Evolutionary conservation across 2,329 filamentous ascomycete species (phyloP).

Genomic region (Malbranchea zuffiana): DNA sequence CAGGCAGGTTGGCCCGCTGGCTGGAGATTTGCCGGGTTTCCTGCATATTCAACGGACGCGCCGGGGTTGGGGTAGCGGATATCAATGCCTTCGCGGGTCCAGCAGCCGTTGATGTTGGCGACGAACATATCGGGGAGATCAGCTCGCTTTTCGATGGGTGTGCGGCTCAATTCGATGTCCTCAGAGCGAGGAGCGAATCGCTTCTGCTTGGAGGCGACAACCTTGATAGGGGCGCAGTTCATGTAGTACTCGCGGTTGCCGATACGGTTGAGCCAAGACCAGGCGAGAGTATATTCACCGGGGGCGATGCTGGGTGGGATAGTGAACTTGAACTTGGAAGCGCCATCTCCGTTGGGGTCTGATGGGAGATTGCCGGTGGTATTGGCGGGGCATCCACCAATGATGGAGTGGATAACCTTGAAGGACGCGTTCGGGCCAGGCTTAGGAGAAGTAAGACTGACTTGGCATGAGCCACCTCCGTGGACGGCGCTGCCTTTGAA

Average conservation of each 20-base stretch:
- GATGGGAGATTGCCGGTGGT: slow-evolving; percentile 47
- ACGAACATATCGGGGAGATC: slow-evolving; percentile 63
- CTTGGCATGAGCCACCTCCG: slow-evolving; percentile 84
- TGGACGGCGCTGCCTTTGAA: slow-evolving; percentile 69
- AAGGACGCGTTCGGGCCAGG: slow-evolving; percentile 59
- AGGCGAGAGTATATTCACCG: slow-evolving; percentile 72
- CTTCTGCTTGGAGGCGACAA: slow-evolving; percentile 42
- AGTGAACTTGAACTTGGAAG: slow-evolving; percentile 55
- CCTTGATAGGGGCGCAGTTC: slow-evolving; percentile 72
- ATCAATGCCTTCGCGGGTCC: slow-evolving; percentile 44
- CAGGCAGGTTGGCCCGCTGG: slow-evolving; percentile 22
- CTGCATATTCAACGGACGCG: slow-evolving; percentile 42
- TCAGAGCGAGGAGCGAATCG: slow-evolving; percentile 19
- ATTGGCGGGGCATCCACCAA: slow-evolving; percentile 71
- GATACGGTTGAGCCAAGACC: slow-evolving; percentile 89
- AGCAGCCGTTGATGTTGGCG: slow-evolving; percentile 57
- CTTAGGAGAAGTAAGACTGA: slow-evolving; percentile 66
- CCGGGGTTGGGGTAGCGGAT: slow-evolving; percentile 59
- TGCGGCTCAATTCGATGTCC: background rate
- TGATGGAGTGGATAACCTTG: slow-evolving; percentile 81
- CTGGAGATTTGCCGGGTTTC: slow-evolving; percentile 29
- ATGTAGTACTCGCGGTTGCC: slow-evolving; percentile 97
- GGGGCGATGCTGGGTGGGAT: slow-evolving; percentile 61
- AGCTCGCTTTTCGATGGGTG: slow-evolving; percentile 42
- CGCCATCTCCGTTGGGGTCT: slow-evolving; percentile 35